Evolutionary conservation across 768 basidiomycete species (phyloP).

Genomic region (Kwoniella mangroviensis): DNA sequence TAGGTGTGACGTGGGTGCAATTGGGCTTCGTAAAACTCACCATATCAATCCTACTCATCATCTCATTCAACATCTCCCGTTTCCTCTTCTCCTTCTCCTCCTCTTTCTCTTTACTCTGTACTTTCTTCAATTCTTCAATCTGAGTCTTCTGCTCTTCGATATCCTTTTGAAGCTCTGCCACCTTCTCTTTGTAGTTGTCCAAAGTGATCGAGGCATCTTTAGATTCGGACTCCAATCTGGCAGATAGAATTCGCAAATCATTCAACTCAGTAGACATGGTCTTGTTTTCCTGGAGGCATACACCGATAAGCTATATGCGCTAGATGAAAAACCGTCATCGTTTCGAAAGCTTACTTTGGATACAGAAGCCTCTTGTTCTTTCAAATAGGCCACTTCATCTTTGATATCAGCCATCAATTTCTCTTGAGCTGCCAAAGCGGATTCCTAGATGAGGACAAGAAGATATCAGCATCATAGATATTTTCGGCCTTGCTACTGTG

Average conservation of each 20-base stretch:
- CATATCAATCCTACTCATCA: slow-evolving; percentile 99
- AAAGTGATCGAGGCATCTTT: slow-evolving; percentile 91
- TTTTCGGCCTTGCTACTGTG: not conserved
- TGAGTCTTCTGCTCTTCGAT: slow-evolving; percentile 59
- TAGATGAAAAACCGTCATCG: too few species aligned
- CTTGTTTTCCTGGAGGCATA: slow-evolving; percentile 77
- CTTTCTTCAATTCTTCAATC: slow-evolving; percentile 83
- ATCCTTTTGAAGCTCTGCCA: slow-evolving; percentile 75
- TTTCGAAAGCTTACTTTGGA: slow-evolving; percentile 65
- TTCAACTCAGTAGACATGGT: slow-evolving; percentile 89
- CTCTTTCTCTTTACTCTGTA: slow-evolving; percentile 80
- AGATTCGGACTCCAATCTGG: slow-evolving; percentile 91
- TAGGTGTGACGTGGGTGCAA: not conserved
- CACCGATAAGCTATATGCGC: not conserved
- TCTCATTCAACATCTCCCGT: slow-evolving; percentile 97
- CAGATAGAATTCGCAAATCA: slow-evolving; percentile 87
- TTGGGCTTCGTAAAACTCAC: slow-evolving; percentile 61
- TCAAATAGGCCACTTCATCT: slow-evolving; percentile 86
- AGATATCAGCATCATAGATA: not conserved
- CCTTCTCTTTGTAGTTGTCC: slow-evolving; percentile 95
- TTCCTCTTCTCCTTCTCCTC: slow-evolving; percentile 99
- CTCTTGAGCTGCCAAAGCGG: slow-evolving; percentile 74
- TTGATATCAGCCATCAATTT: slow-evolving; percentile 84
- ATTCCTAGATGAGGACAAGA: slow-evolving; percentile 63
- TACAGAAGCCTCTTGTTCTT: slow-evolving; percentile 81